A percentile compares a stretch with the other conserved stretches of the same genome.
These are phyloP conservation scores for Heterobasidion occidentale DNA, from an alignment of 1,284 basidiomycete species.

Conservation along the genomic window DNA sequence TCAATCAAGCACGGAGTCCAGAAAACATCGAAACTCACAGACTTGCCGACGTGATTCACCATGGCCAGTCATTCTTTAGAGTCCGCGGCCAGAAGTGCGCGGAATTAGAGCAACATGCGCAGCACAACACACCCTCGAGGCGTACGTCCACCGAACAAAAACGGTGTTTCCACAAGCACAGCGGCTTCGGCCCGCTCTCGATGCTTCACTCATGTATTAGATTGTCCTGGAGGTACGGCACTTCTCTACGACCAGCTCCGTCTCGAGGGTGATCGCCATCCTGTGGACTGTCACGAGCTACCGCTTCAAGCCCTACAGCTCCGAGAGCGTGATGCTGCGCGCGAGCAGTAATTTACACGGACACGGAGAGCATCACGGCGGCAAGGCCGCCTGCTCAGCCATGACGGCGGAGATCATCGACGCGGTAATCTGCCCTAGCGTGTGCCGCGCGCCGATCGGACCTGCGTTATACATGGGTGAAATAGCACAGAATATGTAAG, in stretches of 20 bases:
- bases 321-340: conserved; percentile 70
- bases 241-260: conserved; percentile 63
- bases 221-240: conserved; percentile 72
- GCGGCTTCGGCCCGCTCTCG: no score
- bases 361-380: conserved; percentile 39
- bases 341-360: conserved; percentile 44
- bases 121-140: no score
- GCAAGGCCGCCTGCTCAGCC: conserved; percentile 39
- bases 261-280: conserved; percentile 79
- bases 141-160: no score
- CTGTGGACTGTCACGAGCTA: conserved; percentile 85
- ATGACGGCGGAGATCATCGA: conserved; percentile 64
- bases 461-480: conserved; percentile 30
- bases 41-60: no score
- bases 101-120: no score
- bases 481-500: conserved; percentile 8
- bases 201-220: conserved; percentile 23
- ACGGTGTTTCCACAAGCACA: no score
- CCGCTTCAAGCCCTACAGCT: conserved; percentile 80
- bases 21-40: no score
- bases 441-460: conserved; percentile 77
- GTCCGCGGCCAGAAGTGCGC: no score
- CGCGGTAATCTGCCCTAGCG: conserved; percentile 67
- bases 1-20: no score
- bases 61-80: no score